Evolutionary conservation across 768 basidiomycete species (phyloP).

Genomic region (Lactarius vividus): DNA sequence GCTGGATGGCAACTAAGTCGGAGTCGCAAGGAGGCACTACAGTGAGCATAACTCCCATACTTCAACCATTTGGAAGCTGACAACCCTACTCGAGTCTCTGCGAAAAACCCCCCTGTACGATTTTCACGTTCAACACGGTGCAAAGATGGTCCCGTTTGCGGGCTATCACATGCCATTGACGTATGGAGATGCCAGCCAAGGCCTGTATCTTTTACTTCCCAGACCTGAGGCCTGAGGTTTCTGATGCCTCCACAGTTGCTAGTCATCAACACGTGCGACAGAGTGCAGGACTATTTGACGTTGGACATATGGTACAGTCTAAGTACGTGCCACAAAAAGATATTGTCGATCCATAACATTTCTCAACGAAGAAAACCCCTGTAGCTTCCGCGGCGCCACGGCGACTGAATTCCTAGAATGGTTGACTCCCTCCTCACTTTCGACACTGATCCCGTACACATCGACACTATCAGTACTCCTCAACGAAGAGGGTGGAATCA

Average conservation of each 20-base stretch:
- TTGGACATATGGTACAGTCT: conserved; percentile 97
- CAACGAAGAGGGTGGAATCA: conserved; percentile 88
- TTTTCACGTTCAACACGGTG: conserved; percentile 78
- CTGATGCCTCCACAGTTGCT: conserved; percentile 52
- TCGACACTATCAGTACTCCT: conserved; percentile 88
- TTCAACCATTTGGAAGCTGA: background rate
- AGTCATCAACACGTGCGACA: conserved; percentile 88
- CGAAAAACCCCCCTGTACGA: conserved; percentile 78
- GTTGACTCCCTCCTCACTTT: conserved; percentile 83
- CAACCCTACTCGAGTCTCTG: conserved; percentile 29
- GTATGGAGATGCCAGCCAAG: conserved; percentile 80
- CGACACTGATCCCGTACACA: conserved; percentile 61
- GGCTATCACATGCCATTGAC: conserved; percentile 92
- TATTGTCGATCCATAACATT: background rate
- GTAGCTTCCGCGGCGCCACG: conserved; percentile 77
- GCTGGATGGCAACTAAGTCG: conserved; percentile 9
- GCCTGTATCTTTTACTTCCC: conserved; percentile 39
- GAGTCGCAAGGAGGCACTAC: background rate
- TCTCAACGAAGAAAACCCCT: background rate
- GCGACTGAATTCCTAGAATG: conserved; percentile 81
- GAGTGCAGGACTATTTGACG: conserved; percentile 88
- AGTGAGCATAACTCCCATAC: background rate
- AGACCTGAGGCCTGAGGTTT: background rate
- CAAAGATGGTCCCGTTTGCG: conserved; percentile 96
- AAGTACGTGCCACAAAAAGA: conserved; percentile 49